Conservation (phyloP, 2,329 filamentous ascomycete species). For the Tolypocladium tropicale region DNA sequence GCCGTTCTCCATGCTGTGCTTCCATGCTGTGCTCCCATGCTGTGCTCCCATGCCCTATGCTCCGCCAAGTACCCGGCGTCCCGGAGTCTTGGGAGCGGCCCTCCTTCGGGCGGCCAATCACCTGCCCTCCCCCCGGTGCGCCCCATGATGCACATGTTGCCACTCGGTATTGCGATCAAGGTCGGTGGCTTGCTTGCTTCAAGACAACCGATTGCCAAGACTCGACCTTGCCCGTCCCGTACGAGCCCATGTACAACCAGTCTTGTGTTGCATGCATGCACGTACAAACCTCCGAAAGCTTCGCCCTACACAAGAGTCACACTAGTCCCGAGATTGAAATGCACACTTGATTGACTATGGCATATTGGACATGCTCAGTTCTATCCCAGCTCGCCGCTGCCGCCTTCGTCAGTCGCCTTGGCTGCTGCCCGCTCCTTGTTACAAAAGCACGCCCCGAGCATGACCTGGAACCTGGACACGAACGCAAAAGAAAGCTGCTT, state of each 20-base stretch:
- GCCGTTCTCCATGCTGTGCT: background rate
- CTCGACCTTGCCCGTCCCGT: background rate
- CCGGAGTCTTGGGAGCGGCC: background rate
- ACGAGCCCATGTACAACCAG: background rate
- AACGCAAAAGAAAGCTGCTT: constrained; percentile 1
- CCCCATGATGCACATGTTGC: background rate
- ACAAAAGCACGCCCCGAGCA: background rate
- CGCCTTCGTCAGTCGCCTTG: background rate
- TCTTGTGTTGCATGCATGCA: background rate
- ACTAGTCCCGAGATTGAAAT: background rate
- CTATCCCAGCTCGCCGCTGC: background rate
- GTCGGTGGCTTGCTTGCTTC: background rate
- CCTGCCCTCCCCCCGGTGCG: background rate
- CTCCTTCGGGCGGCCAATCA: background rate
- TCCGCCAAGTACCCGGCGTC: background rate
- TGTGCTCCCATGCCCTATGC: too few species aligned
- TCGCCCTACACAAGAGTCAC: background rate
- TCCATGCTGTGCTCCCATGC: too few species aligned
- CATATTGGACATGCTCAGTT: background rate
- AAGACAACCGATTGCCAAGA: background rate
- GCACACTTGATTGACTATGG: background rate
- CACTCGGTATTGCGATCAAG: background rate
- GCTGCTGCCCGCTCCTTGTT: background rate
- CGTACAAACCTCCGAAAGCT: background rate
- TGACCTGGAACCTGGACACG: background rate